Evolutionary conservation across 495 filamentous ascomycete species (phyloP), one percentile per base, ranked within the genome.

Genomic region (Patellaria atrata): DNA sequence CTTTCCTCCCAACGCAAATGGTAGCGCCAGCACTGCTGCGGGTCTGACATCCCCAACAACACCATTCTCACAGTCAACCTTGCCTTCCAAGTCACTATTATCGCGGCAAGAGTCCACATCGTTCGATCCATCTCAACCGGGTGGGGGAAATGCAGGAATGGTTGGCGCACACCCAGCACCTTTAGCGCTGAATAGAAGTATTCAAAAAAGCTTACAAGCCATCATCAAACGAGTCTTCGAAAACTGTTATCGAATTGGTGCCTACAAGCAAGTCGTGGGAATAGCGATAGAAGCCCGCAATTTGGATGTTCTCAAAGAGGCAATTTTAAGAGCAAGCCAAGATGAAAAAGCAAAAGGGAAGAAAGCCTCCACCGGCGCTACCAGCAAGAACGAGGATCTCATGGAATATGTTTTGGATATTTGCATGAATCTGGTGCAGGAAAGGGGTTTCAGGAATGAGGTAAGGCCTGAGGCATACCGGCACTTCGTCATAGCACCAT

Each of bases 381-480:
- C 44, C 1, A 41, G 53, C 7, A 54, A 52, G 44, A 82, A 81
- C 17, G 84, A 94, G 45, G 91, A 94, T 56, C 63, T 99, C 16
- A 79, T 99, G 75, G 91, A 99, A 44, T 99, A 99, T 52, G 77
- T 89, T 14, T 58, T 99, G 42, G 73, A 85, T 38, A 93, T 99
- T 33, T 94, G 83, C 63, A 94, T 99, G 89, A 80, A 83, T 25
- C 78, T 96, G 37, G 85, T 99, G 22, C 89, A 96, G 55, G 91
- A 99, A 53, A 75, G 89, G 33, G 70, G 73, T 20, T 69, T 96
- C 54, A 73, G 91, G 31, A 79, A 76, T 48, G 73, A 79, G 68
- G 74, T 77, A 61, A 47, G 62, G 15, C n/a, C 4, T 27, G 20
- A 24, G n/a, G n/a, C n/a, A n/a, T n/a, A n/a, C n/a, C n/a, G n/a